Evolutionary conservation across 2,329 filamentous ascomycete species (phyloP).

Genomic region (Pezicula rhizophila): DNA sequence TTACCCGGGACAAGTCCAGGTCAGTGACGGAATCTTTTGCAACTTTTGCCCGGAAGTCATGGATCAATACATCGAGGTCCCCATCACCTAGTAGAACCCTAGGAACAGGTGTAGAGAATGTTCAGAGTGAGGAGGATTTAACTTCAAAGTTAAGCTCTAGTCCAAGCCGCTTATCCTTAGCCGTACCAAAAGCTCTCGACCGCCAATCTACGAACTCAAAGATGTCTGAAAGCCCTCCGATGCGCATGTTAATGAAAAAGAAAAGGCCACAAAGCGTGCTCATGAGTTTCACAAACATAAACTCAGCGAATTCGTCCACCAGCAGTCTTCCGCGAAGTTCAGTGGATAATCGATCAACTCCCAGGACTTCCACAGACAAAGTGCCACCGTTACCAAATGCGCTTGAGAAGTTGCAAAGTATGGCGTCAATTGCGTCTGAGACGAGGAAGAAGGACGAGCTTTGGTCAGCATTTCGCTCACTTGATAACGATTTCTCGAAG

Average conservation of each 20-base stretch:
- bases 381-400: constrained; percentile 39
- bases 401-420: constrained; percentile 26
- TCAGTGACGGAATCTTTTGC: constrained; percentile 44
- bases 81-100: constrained; percentile 33
- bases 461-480: constrained; percentile 60
- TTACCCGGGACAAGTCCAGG: constrained; percentile 30
- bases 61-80: constrained; percentile 39
- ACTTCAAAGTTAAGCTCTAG: constrained; percentile 12
- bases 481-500: constrained; percentile 65
- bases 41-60: constrained; percentile 44
- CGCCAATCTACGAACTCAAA: constrained; percentile 12
- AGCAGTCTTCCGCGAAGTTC: constrained; percentile 35
- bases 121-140: constrained; percentile 9
- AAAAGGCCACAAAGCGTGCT: constrained; percentile 23
- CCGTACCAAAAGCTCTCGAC: constrained; percentile 11
- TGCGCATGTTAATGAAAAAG: constrained; percentile 20
- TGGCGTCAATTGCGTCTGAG: constrained; percentile 12
- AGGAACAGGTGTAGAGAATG: constrained; percentile 14
- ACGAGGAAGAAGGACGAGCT: constrained; percentile 62
- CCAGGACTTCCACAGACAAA: constrained; percentile 37
- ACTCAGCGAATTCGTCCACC: constrained; percentile 26
- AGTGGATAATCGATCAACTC: constrained; percentile 37
- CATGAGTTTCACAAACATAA: constrained; percentile 22
- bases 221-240: constrained; percentile 15
- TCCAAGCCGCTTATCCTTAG: constrained; percentile 11